Base-by-base conservation (phyloP, 257 asterid species). In the Solanum sejunctum region DNA sequence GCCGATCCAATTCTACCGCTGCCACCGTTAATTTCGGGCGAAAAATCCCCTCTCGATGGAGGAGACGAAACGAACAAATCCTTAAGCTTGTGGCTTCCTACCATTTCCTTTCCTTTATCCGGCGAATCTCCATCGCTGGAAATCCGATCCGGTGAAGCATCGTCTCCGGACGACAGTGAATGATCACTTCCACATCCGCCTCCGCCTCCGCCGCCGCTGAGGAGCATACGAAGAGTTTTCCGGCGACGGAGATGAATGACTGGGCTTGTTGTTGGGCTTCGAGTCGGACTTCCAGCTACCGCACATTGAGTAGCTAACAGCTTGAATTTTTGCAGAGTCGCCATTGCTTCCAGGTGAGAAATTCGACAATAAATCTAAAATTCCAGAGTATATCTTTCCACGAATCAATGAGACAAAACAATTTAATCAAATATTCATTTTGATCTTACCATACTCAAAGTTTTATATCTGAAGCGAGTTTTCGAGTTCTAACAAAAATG, bases 191-290 rank as follows among this genome's bases (percentile, higher is more conserved):
- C 41, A 32, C 85, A 70, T 0, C 81, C 57, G 21, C 85, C 61
- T 0, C 88, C 84, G 20, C 89, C 85, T 2, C 89, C 89, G 67
- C 87, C 86, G 54, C 94, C 91, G 87, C 90, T 87, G 89, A 96
- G 95, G 12, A 96, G 91, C 99, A 94, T 96, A 0, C 95, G 91
- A 10, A 96, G 97, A 2, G 99, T 96, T 77, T 88, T 94, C 72
- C 98, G 87, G 45, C 98, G 94, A 84, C 99, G 99, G 87, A 96
- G 90, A 83, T 94, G 98, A 91, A 93, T 91, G 10, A 96, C 94
- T 8, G 99, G 98, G 84, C 98, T 94, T 23, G 97, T 83, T 28
- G 97, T 86, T 0, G 99, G 99, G 89, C 99, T 94, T 67, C 96
- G 89, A 49, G 95, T 90, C 21, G 98, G 98, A 83, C 97, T 96